Conservation (phyloP, 1,284 basidiomycete species). For the Sphagnurus paluster region DNA sequence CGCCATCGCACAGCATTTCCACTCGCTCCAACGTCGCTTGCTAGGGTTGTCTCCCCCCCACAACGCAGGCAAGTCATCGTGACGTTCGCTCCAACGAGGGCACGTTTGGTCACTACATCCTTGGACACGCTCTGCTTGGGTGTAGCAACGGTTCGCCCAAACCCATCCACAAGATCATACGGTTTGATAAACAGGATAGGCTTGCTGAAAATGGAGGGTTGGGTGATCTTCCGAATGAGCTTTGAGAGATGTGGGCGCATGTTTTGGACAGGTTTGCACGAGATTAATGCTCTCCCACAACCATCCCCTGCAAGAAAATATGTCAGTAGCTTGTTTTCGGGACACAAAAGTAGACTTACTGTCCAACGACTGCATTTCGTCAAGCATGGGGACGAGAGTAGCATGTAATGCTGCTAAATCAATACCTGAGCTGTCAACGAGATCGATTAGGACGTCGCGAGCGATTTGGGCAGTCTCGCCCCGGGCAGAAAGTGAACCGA, state of each 20-base stretch:
- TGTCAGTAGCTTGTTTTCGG: neutral
- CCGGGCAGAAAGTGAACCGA: slow-evolving; percentile 50
- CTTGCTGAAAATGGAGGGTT: slow-evolving; percentile 55
- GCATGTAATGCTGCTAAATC: slow-evolving; percentile 51
- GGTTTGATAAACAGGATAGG: slow-evolving; percentile 69
- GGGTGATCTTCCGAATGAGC: slow-evolving; percentile 45
- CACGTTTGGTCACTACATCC: slow-evolving; percentile 64
- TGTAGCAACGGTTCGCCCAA: slow-evolving; percentile 37
- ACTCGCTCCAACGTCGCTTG: slow-evolving; percentile 28
- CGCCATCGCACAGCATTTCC: slow-evolving; percentile 48
- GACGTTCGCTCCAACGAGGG: slow-evolving; percentile 38
- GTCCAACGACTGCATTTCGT: slow-evolving; percentile 31
- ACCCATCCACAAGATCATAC: slow-evolving; percentile 61
- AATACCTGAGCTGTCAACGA: slow-evolving; percentile 62
- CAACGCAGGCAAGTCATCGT: slow-evolving; percentile 59
- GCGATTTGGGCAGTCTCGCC: slow-evolving; percentile 64
- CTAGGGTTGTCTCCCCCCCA: slow-evolving; percentile 53
- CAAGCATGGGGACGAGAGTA: slow-evolving; percentile 40
- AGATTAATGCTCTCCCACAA: slow-evolving; percentile 48
- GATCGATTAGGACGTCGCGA: slow-evolving; percentile 58
- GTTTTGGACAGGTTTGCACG: slow-evolving; percentile 50
- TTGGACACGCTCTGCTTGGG: slow-evolving; percentile 43
- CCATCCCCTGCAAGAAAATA: slow-evolving; percentile 42
- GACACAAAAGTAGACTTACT: slow-evolving; percentile 22
- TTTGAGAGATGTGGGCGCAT: slow-evolving; percentile 43